phyloP scores from a whole-genome alignment of 1,284 basidiomycete species.

The Xerocomus minutiporus region DNA sequence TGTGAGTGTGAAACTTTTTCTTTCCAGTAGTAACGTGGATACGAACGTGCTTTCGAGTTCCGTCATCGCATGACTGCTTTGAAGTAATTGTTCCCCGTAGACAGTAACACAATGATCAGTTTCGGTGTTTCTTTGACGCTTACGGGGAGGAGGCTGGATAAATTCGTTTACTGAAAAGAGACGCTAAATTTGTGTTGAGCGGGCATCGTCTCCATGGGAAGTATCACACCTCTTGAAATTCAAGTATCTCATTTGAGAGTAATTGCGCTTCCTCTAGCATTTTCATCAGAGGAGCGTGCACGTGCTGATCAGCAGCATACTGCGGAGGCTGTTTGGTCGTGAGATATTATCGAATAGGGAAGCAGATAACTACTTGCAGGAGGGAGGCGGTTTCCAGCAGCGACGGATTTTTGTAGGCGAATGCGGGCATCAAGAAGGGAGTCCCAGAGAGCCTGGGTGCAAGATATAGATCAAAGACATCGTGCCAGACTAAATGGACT shows the following conservation, averaged over 20 bases:
- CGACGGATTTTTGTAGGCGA: conserved; percentile 77
- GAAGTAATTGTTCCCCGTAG: conserved; percentile 36
- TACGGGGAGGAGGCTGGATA: conserved; percentile 50
- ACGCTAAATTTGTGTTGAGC: conserved; percentile 34
- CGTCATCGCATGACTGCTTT: conserved; percentile 43
- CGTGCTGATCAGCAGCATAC: conserved; percentile 30
- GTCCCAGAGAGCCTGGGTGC: conserved; percentile 73
- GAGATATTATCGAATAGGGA: conserved; percentile 17
- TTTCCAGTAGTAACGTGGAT: conserved; percentile 1
- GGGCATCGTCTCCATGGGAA: conserved; percentile 7
- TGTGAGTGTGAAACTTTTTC: conserved; percentile 7
- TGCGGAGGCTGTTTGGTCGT: conserved; percentile 22
- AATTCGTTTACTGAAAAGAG: conserved; percentile 47
- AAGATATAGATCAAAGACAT: conserved; percentile 10
- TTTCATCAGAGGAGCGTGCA: conserved; percentile 38
- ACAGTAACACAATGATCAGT: conserved; percentile 10
- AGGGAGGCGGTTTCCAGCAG: conserved; percentile 60
- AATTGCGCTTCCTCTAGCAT: conserved; percentile 56
- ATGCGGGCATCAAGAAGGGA: conserved; percentile 83
- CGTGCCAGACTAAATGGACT: conserved; percentile 28
- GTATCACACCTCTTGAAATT: conserved; percentile 56
- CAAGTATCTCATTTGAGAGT: conserved; percentile 64
- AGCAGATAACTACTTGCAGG: conserved; percentile 35
- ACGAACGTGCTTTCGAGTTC: conserved; percentile 57
- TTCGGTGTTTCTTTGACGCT: conserved; percentile 45